Evolutionary conservation across 2,329 filamentous ascomycete genomes (phyloP).

Genomic region (Rutstroemia sydowiana): DNA sequence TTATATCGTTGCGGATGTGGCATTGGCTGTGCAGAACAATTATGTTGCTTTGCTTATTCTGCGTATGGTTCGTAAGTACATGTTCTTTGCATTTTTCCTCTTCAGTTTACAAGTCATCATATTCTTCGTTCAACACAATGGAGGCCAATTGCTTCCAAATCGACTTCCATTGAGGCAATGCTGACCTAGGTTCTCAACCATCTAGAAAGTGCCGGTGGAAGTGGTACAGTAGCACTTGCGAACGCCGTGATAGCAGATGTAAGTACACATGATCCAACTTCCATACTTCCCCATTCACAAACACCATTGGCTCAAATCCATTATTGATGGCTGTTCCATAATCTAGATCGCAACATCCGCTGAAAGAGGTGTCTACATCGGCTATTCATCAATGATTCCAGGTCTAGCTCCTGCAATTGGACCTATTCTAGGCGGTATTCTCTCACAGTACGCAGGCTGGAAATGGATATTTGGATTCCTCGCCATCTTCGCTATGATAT

Average conservation of each 20-base stretch:
- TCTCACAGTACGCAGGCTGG: slow-evolving; percentile 21
- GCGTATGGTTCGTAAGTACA: slow-evolving; percentile 31
- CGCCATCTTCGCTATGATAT: slow-evolving; percentile 14
- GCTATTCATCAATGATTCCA: slow-evolving; percentile 49
- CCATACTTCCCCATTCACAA: neutral
- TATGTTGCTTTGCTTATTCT: slow-evolving; percentile 46
- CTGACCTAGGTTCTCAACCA: too few relatives aligned
- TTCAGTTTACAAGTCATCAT: neutral
- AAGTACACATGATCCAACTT: neutral
- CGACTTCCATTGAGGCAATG: too few relatives aligned
- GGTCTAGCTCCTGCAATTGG: slow-evolving; percentile 36
- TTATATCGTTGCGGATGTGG: slow-evolving; percentile 47
- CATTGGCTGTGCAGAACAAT: slow-evolving; percentile 41
- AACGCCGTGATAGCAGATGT: slow-evolving; percentile 53
- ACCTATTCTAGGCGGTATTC: slow-evolving; percentile 22
- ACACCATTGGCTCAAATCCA: neutral
- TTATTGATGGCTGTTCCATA: neutral
- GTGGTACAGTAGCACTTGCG: slow-evolving; percentile 50
- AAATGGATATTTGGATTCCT: slow-evolving; percentile 45
- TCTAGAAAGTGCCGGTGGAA: slow-evolving; percentile 48
- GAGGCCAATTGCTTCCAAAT: neutral
- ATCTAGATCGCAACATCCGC: slow-evolving; percentile 45
- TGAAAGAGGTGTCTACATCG: slow-evolving; percentile 59
- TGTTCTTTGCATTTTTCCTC: too few relatives aligned
- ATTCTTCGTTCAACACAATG: neutral